These are phyloP conservation scores for Camellia japonica DNA, from an alignment of 148 eudicot genomes.

Conservation along the genomic window DNA sequence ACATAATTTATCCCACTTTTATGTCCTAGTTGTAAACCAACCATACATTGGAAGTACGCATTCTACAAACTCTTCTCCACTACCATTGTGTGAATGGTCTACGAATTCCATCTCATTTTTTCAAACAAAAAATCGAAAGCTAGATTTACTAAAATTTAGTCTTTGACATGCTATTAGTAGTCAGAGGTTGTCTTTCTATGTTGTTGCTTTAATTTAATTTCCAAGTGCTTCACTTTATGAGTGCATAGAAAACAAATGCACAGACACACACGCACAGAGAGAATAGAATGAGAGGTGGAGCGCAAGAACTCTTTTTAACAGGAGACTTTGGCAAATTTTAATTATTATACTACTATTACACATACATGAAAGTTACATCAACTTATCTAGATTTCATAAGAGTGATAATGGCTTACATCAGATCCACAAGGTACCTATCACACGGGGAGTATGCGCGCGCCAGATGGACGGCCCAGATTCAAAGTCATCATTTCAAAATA, in stretches of 20 bases:
- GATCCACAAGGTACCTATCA: conserved; percentile 42
- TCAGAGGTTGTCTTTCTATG: no score
- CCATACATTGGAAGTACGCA: no score
- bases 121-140: neutral
- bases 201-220: neutral
- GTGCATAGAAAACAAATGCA: neutral
- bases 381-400: conserved; percentile 34
- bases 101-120: neutral
- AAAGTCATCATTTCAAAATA: conserved; percentile 27
- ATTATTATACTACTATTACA: neutral
- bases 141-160: neutral
- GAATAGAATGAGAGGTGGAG: neutral
- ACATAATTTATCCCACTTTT: no score
- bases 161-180: no score
- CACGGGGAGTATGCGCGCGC: conserved; percentile 28
- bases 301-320: conserved; percentile 3
- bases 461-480: conserved; percentile 65
- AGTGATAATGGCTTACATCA: conserved; percentile 61
- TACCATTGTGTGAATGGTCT: no score
- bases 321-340: neutral
- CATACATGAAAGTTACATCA: conserved; percentile 31
- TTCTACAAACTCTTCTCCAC: neutral
- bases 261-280: neutral
- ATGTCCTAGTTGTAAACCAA: no score
- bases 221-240: conserved; percentile 1